A percentile compares a stretch with the other conserved stretches of the same genome.
These are phyloP conservation scores for Pyrenophora seminiperda DNA, from an alignment of 2,329 filamentous ascomycete genomes.

Conservation along the genomic window DNA sequence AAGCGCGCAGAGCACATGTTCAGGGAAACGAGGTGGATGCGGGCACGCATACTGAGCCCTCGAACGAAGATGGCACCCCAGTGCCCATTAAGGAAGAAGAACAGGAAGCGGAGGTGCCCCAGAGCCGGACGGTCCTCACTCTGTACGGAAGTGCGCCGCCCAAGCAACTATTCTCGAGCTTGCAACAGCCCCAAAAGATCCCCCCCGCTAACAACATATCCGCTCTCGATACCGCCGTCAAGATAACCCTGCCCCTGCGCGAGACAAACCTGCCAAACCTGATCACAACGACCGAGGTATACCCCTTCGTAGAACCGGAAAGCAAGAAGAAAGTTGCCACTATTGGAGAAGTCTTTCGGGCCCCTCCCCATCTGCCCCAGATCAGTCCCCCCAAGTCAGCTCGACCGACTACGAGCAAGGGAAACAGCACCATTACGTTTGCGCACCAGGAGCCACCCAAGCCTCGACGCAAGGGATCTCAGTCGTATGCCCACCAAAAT, in stretches of 20 bases:
- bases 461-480: slow-evolving; percentile 45
- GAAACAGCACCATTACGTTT: slow-evolving; percentile 56
- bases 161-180: slow-evolving; percentile 83
- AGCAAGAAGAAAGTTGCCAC: slow-evolving; percentile 62
- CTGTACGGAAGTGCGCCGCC: slow-evolving; percentile 74
- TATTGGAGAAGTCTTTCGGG: slow-evolving; percentile 75
- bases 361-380: slow-evolving; percentile 67
- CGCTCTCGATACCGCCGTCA: slow-evolving; percentile 49
- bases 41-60: slow-evolving; percentile 12
- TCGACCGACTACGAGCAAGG: slow-evolving; percentile 69
- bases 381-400: slow-evolving; percentile 74
- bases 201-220: slow-evolving; percentile 40
- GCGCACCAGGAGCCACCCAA: slow-evolving; percentile 59
- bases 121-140: slow-evolving; percentile 69
- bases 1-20: slow-evolving; percentile 24
- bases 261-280: slow-evolving; percentile 75
- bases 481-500: slow-evolving; percentile 69
- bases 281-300: slow-evolving; percentile 70
- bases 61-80: slow-evolving; percentile 19
- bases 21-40: slow-evolving; percentile 10
- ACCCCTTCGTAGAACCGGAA: slow-evolving; percentile 56
- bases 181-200: slow-evolving; percentile 63
- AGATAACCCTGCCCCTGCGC: slow-evolving; percentile 58
- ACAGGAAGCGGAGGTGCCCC: slow-evolving; percentile 28
- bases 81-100: slow-evolving; percentile 31